A percentile compares a stretch with the other conserved stretches of the same genome.
Conservation (phyloP, 345 rosid species). For the Populus deltoides region DNA sequence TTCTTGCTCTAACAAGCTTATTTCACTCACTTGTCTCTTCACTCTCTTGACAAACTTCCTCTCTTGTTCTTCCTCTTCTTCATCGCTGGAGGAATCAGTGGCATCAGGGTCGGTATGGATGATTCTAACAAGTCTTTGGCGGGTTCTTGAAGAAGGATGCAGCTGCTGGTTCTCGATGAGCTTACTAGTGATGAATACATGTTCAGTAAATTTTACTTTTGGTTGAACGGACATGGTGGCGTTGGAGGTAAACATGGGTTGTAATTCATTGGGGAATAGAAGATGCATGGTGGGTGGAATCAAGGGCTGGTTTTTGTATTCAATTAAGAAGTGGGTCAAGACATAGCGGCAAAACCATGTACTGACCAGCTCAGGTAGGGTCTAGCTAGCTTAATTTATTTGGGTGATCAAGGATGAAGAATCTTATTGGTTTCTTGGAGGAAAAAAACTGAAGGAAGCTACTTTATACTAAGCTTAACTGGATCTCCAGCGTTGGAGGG, state of each 20-base stretch:
- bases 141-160: not conserved
- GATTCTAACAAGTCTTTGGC: conserved; percentile 15
- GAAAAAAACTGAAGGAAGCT: not conserved
- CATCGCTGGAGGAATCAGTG: conserved; percentile 28
- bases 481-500: not conserved
- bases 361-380: not conserved
- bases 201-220: not conserved
- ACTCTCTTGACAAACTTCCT: not conserved
- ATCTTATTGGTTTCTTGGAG: no score
- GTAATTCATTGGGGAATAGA: not conserved
- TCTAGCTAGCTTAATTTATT: not conserved
- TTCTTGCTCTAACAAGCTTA: conserved; percentile 1
- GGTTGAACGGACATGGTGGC: conserved; percentile 7
- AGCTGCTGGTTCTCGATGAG: not conserved
- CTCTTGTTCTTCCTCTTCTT: not conserved
- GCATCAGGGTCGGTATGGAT: conserved; percentile 25
- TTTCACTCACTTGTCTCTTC: conserved; percentile 17
- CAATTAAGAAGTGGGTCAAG: not conserved
- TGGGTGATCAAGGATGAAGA: not conserved
- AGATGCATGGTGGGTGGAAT: not conserved
- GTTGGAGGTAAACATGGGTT: not conserved
- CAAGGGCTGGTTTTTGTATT: not conserved
- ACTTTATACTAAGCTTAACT: not conserved
- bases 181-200: not conserved
- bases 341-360: not conserved